Conservation (phyloP, 2,329 filamentous ascomycete genomes). For the Fusarium clavum region DNA sequence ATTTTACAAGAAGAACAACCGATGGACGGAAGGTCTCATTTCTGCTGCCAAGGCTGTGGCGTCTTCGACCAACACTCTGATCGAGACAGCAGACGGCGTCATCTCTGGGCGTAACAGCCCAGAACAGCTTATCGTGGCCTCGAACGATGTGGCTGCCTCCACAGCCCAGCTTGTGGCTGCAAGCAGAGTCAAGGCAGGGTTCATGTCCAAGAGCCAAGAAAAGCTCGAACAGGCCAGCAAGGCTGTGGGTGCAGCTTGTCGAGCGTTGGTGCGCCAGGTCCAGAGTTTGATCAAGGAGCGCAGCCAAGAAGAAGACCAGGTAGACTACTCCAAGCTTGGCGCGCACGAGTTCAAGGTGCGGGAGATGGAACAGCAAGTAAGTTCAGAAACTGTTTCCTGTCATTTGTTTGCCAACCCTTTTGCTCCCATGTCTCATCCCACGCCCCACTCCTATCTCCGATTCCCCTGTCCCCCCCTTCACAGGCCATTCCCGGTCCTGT, state of each 20-base stretch:
- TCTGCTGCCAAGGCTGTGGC: slow-evolving; percentile 97
- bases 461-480: slow-evolving; percentile 6
- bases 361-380: slow-evolving; percentile 99
- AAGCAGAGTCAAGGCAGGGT: slow-evolving; percentile 94
- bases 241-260: slow-evolving; percentile 89
- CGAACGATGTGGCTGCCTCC: slow-evolving; percentile 94
- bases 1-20: slow-evolving; percentile 99
- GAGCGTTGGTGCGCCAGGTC: slow-evolving; percentile 89
- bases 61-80: slow-evolving; percentile 91
- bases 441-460: slow-evolving; percentile 11
- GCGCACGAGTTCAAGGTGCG: slow-evolving; percentile 97
- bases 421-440: background rate
- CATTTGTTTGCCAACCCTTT: slow-evolving; percentile 28
- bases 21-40: slow-evolving; percentile 98
- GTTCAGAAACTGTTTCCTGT: slow-evolving; percentile 32
- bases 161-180: slow-evolving; percentile 97
- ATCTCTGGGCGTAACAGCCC: slow-evolving; percentile 91
- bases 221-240: slow-evolving; percentile 90
- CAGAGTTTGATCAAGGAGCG: slow-evolving; percentile 93
- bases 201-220: slow-evolving; percentile 98
- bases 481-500: slow-evolving; percentile 20
- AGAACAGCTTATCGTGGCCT: slow-evolving; percentile 97
- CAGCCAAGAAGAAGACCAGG: slow-evolving; percentile 81
- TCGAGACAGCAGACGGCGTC: slow-evolving; percentile 97
- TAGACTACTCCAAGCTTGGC: slow-evolving; percentile 90